Conservation (phyloP, 2,329 filamentous ascomycete genomes). For the Rutstroemia sp. region DNA sequence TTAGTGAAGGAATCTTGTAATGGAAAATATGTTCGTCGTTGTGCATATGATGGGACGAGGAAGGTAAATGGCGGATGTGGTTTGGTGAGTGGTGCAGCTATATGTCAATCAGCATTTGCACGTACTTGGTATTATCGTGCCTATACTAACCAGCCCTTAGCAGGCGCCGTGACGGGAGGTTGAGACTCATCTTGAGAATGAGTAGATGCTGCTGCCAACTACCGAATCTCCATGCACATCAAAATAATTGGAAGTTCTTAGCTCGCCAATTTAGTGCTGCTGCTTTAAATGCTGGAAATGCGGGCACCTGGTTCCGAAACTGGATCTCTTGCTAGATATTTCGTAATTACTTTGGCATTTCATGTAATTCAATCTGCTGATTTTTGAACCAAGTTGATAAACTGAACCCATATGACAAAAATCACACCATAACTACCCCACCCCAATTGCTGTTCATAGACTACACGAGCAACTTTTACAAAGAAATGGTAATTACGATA, state of each 20-base stretch:
- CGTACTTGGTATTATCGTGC: conserved; percentile 10
- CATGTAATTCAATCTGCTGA: neutral
- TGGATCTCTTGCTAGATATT: neutral
- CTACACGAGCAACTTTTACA: neutral
- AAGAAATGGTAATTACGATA: neutral
- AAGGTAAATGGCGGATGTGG: conserved; percentile 36
- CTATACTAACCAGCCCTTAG: conserved; percentile 47
- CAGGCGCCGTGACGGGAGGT: conserved; percentile 55
- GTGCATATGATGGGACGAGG: conserved; percentile 19
- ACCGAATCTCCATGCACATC: neutral
- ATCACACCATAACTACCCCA: neutral
- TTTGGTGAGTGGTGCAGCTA: conserved; percentile 20
- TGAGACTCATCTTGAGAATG: conserved; percentile 51
- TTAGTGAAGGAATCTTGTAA: neutral
- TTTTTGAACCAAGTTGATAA: neutral
- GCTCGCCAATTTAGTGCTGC: conserved; percentile 6
- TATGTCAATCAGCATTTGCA: conserved; percentile 16
- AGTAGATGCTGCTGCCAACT: conserved; percentile 1
- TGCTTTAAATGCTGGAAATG: conserved; percentile 3
- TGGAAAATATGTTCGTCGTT: conserved; percentile 22
- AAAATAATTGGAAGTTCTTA: conserved; percentile 11
- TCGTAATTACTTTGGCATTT: neutral
- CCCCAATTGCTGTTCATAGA: neutral
- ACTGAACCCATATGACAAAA: neutral
- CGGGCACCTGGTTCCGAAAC: neutral